Conservation (phyloP, 176 grass and related monocot genomes). For the Lolium rigidum region DNA sequence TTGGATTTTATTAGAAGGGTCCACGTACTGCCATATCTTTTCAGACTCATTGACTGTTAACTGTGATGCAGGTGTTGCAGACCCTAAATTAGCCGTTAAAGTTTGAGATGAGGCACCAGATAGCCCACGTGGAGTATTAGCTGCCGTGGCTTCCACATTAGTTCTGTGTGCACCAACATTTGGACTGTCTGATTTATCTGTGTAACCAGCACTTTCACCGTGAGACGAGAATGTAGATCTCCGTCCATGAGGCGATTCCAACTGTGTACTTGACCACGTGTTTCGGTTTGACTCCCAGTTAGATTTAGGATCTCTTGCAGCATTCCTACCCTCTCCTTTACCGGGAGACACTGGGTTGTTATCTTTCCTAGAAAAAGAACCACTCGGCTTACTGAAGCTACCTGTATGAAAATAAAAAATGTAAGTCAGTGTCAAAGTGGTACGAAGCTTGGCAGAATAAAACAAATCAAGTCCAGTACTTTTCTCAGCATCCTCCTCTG, state of each 20-base stretch:
- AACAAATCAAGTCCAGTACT: conserved; percentile 54
- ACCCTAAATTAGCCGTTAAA: conserved; percentile 33
- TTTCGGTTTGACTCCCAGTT: conserved; percentile 65
- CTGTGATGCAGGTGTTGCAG: conserved; percentile 37
- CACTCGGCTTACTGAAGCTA: conserved; percentile 59
- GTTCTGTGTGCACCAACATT: conserved; percentile 44
- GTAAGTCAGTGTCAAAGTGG: conserved; percentile 23
- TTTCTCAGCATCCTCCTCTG: conserved; percentile 73
- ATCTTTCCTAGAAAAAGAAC: conserved; percentile 66
- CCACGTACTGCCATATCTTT: conserved; percentile 93
- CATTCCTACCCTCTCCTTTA: conserved; percentile 59
- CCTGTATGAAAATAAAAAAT: conserved; percentile 52
- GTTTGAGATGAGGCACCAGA: conserved; percentile 45
- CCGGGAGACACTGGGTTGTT: conserved; percentile 59
- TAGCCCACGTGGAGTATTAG: conserved; percentile 41
- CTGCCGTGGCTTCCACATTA: conserved; percentile 35
- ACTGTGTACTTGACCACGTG: conserved; percentile 42
- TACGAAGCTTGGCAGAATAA: background rate
- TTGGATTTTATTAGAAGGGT: conserved; percentile 90
- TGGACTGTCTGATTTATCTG: conserved; percentile 42
- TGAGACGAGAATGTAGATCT: conserved; percentile 53
- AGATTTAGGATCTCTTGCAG: conserved; percentile 54
- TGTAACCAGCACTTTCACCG: conserved; percentile 45
- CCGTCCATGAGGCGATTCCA: conserved; percentile 57
- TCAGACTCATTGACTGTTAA: conserved; percentile 66